A percentile compares a stretch with the other conserved stretches of the same genome.
These are phyloP conservation scores for Cadophora luteo-olivacea DNA, from an alignment of 2,329 filamentous ascomycete species.

Conservation along the genomic window DNA sequence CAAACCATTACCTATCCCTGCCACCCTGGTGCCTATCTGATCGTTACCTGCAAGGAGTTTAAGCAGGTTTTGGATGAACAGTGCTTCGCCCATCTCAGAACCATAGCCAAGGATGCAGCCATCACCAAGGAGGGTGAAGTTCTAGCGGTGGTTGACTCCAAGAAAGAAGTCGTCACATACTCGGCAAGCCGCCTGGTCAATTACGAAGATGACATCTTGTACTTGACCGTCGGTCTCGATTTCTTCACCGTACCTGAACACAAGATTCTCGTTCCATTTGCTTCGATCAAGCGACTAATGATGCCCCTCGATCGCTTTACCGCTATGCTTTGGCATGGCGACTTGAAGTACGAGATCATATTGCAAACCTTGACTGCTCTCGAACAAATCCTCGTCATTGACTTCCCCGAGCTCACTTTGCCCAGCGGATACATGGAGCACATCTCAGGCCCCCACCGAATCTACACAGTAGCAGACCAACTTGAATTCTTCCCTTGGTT, in stretches of 20 bases:
- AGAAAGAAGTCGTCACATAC: background rate
- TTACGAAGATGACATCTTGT: conserved; percentile 1
- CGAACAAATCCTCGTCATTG: background rate
- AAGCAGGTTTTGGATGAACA: background rate
- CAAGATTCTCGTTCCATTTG: background rate
- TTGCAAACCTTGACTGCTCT: background rate
- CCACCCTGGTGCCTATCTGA: background rate
- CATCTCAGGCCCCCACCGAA: background rate
- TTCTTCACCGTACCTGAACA: background rate
- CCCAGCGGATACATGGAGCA: background rate
- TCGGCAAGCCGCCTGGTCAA: background rate
- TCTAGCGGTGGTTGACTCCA: background rate
- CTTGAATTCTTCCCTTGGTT: background rate
- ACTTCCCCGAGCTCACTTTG: background rate
- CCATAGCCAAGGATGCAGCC: background rate
- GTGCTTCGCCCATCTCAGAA: background rate
- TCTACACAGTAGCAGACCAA: background rate
- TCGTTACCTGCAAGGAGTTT: background rate
- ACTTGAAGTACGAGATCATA: too few species aligned
- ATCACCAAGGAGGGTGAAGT: background rate
- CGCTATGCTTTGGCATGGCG: too few species aligned
- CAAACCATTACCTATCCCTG: background rate
- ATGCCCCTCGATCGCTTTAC: too few species aligned
- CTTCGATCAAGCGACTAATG: background rate
- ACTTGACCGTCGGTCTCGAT: background rate